Evolutionary conservation across 2,329 filamentous ascomycete genomes (phyloP), one percentile per base, ranked within the genome.

Genomic region (Niveomyces coronatus): DNA sequence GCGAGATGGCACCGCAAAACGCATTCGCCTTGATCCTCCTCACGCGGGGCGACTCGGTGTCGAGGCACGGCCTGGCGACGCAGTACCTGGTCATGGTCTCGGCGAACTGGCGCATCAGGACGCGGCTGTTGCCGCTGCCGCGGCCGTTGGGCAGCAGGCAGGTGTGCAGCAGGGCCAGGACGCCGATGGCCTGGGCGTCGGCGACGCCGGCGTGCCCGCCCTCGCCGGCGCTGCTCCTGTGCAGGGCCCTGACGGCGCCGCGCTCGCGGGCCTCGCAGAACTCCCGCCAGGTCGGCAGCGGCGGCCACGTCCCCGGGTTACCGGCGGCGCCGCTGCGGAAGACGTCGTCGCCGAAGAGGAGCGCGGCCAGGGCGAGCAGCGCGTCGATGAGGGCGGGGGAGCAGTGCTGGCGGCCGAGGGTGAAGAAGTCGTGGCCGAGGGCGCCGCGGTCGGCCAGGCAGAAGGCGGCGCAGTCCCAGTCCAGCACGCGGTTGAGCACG

Each of bases 401-500:
- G 18, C 37, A 39, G 17, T 29, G 29, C 9, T 11, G n/a, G 11
- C 14, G 6, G 9, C 23, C 7, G 23, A 17, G 9, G 1, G 30
- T 22, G 6, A 22, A 23, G 2, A 39, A 13, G 10, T 34, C 30
- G 3, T 11, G n/a, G 18, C 26, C 29, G 18, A 39, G 29, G 15
- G 23, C 22, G 8, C 22, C 37, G 4, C 23, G 14, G 18, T 39
- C 37, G 11, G 34, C 29, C 7, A 39, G 17, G 14, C 37, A 39
- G 4, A 39, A 33, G 1, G 31, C n/a, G 11, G 34, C 17, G 24
- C 37, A 33, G 11, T 39, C 37, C 37, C 37, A 39, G 18, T 39
- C 26, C 18, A 39, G 16, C 4, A 39, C 23, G 3, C 17, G 28
- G 18, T 39, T 31, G 4, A 39, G 24, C 4, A 33, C 24, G n/a